These are phyloP conservation scores for Vicia sativa DNA, from an alignment of 306 rosid genomes.

Conservation along the genomic window DNA sequence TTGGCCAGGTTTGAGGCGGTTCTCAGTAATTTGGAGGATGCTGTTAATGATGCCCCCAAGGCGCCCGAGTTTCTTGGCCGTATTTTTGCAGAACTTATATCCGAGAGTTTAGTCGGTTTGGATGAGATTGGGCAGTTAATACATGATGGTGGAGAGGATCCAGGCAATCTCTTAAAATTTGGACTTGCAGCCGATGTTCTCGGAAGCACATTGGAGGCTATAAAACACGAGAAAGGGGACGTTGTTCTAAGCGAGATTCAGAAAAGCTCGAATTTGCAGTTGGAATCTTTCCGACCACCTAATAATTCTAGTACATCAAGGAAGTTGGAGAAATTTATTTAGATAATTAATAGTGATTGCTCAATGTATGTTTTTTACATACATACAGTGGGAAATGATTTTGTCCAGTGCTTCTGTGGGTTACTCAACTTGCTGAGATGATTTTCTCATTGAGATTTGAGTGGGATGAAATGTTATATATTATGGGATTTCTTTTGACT, in stretches of 20 bases:
- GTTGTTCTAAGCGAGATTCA: constrained; percentile 48
- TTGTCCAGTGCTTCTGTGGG: constrained; percentile 53
- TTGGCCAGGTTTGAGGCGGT: constrained; percentile 66
- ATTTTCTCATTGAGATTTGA: constrained; percentile 44
- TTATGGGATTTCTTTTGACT: constrained; percentile 41
- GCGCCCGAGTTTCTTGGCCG: constrained; percentile 83
- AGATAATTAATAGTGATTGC: constrained; percentile 67
- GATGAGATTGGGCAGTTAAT: constrained; percentile 63
- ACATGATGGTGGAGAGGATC: constrained; percentile 74
- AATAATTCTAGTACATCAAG: constrained; percentile 52
- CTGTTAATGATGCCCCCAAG: constrained; percentile 83
- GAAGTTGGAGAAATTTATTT: constrained; percentile 72
- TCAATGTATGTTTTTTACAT: constrained; percentile 54
- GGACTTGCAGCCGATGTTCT: constrained; percentile 88
- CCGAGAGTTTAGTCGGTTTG: constrained; percentile 59
- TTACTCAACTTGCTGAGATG: constrained; percentile 51
- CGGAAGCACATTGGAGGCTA: constrained; percentile 67
- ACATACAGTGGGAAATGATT: constrained; percentile 18
- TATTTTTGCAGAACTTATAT: constrained; percentile 55
- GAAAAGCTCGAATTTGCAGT: constrained; percentile 53
- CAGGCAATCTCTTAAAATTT: constrained; percentile 56
- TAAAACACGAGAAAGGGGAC: constrained; percentile 70
- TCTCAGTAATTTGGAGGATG: constrained; percentile 72
- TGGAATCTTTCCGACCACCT: constrained; percentile 70
- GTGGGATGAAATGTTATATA: constrained; percentile 49